phyloP scores from a whole-genome alignment of 192 early-diverging fungal genomes.

The Coemansia reversa region DNA sequence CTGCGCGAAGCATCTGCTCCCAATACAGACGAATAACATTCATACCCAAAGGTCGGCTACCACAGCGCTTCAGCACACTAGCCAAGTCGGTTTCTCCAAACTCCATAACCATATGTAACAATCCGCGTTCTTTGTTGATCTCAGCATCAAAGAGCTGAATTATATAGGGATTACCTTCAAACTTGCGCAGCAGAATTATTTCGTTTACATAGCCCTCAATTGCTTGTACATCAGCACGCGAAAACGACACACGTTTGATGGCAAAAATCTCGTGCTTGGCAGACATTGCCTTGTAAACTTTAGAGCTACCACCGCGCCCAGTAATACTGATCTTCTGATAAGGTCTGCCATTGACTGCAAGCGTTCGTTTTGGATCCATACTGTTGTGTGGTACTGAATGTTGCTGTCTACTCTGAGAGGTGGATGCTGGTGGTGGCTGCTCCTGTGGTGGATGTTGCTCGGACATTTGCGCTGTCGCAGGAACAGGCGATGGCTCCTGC shows the following conservation, averaged over 20 bases:
- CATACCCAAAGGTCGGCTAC: slow-evolving; percentile 59
- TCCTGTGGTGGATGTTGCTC: not conserved
- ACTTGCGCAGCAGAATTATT: slow-evolving; percentile 68
- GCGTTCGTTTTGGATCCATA: slow-evolving; percentile 43
- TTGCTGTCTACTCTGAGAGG: slow-evolving; percentile 5
- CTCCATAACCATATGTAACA: slow-evolving; percentile 82
- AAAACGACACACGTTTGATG: slow-evolving; percentile 81
- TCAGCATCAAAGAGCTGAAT: slow-evolving; percentile 79
- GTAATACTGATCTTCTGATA: slow-evolving; percentile 60
- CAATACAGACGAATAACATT: slow-evolving; percentile 82
- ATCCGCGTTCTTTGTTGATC: slow-evolving; percentile 60
- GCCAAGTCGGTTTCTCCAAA: slow-evolving; percentile 89
- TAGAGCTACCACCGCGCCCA: slow-evolving; percentile 84
- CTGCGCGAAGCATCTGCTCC: slow-evolving; percentile 92
- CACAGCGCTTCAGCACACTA: slow-evolving; percentile 56
- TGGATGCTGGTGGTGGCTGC: not conserved
- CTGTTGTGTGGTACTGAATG: not conserved
- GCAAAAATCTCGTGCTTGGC: slow-evolving; percentile 66
- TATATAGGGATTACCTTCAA: slow-evolving; percentile 69
- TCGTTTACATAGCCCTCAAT: slow-evolving; percentile 82
- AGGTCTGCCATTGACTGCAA: slow-evolving; percentile 47
- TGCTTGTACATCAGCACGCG: slow-evolving; percentile 61
- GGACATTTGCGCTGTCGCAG: not conserved
- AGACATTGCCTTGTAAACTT: slow-evolving; percentile 85
- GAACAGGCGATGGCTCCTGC: slow-evolving; percentile 15